These are phyloP conservation scores for Panicum virgatum DNA, from an alignment of 202 grass and related monocot species.

Conservation along the genomic window DNA sequence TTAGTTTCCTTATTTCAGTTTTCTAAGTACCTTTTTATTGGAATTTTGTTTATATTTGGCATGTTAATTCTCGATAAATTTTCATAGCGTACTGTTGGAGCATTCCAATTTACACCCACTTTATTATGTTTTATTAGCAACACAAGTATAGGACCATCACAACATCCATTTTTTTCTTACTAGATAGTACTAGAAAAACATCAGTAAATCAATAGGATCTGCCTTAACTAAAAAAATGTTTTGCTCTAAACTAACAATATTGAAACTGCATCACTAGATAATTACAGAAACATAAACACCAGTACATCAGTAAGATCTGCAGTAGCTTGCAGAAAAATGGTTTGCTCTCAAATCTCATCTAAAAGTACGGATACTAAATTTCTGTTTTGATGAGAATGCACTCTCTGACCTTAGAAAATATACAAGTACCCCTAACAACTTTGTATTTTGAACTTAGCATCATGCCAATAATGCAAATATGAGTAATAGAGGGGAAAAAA, in stretches of 20 bases:
- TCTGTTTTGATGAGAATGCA: not conserved
- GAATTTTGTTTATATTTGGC: not conserved
- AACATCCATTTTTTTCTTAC: not conserved
- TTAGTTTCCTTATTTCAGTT: conserved; percentile 13
- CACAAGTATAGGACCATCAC: not conserved
- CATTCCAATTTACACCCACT: not conserved
- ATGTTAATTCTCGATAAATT: conserved; percentile 7
- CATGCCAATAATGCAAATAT: not conserved
- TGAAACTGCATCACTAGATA: not conserved
- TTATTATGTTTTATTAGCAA: conserved; percentile 19
- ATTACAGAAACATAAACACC: no score
- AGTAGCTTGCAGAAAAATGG: no score
- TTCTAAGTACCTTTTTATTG: conserved; percentile 11
- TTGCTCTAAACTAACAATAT: not conserved
- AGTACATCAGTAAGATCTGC: no score
- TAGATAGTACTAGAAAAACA: not conserved
- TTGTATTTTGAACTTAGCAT: not conserved
- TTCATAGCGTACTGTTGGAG: not conserved
- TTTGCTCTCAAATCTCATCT: no score
- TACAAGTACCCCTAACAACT: not conserved
- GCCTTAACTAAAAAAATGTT: not conserved
- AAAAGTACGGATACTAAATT: no score
- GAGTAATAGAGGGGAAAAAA: not conserved
- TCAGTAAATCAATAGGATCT: not conserved
- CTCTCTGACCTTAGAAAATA: not conserved